Conservation (phyloP, 1,139 yeast genomes). For the Lodderomyces metapsilosis region DNA sequence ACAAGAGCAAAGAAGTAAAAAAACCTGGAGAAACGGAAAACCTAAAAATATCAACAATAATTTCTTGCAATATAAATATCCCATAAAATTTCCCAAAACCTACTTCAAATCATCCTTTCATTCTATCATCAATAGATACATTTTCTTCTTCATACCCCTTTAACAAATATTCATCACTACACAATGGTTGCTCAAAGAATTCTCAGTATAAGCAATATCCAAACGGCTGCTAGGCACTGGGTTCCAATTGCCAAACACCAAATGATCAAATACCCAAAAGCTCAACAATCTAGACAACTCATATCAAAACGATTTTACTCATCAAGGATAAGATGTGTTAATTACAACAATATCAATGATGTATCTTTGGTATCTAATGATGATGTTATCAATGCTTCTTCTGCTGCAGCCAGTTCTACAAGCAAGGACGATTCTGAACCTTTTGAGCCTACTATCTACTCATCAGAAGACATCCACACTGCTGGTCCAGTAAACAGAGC, state of each 20-base stretch:
- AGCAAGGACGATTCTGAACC: slow-evolving; percentile 22
- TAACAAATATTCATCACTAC: not conserved
- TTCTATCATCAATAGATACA: too few species aligned
- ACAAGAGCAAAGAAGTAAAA: not conserved
- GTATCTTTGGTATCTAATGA: slow-evolving; percentile 36
- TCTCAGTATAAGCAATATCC: slow-evolving; percentile 35
- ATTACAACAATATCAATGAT: slow-evolving; percentile 35
- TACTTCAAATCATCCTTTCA: too few species aligned
- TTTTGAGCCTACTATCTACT: slow-evolving; percentile 42
- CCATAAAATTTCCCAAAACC: not conserved
- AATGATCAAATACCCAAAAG: slow-evolving; percentile 8
- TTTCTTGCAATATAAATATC: not conserved
- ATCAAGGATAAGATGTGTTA: slow-evolving; percentile 38
- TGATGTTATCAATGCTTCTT: slow-evolving; percentile 24
- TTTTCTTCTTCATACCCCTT: not conserved
- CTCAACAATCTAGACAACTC: slow-evolving; percentile 1
- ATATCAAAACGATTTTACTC: slow-evolving; percentile 26
- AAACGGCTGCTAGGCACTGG: slow-evolving; percentile 49
- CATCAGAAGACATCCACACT: slow-evolving; percentile 44
- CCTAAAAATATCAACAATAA: slow-evolving; percentile 1
- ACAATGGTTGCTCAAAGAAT: slow-evolving; percentile 35
- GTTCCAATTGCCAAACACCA: slow-evolving; percentile 25
- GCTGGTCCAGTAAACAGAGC: slow-evolving; percentile 45
- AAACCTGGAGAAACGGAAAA: slow-evolving; percentile 2
- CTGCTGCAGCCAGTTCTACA: slow-evolving; percentile 10